Percentiles rank a stretch among this genome's conserved stretches.
Conservation (phyloP, 2,329 filamentous ascomycete species). For the Alternaria metachromatica region DNA sequence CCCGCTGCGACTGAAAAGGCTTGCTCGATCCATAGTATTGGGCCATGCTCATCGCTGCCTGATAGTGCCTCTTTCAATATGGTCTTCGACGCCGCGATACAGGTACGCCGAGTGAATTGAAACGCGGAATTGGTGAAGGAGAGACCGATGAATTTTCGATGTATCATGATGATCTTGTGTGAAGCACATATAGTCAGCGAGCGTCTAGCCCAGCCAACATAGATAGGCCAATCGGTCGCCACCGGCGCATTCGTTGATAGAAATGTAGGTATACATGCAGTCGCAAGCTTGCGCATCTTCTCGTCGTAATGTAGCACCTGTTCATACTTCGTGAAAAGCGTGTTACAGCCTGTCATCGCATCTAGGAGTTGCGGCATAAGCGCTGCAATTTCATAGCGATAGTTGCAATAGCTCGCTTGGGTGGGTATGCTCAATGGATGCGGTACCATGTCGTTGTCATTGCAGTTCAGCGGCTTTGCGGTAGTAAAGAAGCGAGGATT, state of each 20-base stretch:
- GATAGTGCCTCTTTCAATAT: conserved; percentile 49
- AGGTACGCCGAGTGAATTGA: conserved; percentile 48
- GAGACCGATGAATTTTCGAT: conserved; percentile 47
- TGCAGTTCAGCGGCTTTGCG: conserved; percentile 41
- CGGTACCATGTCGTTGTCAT: conserved; percentile 36
- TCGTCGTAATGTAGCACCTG: conserved; percentile 49
- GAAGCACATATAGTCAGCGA: conserved; percentile 48
- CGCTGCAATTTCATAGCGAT: conserved; percentile 47
- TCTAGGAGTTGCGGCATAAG: conserved; percentile 50
- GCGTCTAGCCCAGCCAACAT: conserved; percentile 48
- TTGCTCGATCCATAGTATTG: conserved; percentile 51
- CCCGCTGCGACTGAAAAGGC: conserved; percentile 51
- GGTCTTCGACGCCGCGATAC: conserved; percentile 49
- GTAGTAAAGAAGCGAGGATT: conserved; percentile 40
- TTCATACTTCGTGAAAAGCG: conserved; percentile 51
- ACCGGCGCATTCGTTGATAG: conserved; percentile 39
- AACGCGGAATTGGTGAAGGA: conserved; percentile 50
- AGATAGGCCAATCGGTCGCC: conserved; percentile 44
- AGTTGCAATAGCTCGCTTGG: conserved; percentile 43
- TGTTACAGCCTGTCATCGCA: conserved; percentile 43
- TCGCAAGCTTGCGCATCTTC: conserved; percentile 47
- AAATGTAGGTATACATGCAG: conserved; percentile 42
- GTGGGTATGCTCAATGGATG: conserved; percentile 31
- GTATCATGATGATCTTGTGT: conserved; percentile 55
- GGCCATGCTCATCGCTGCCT: conserved; percentile 39